Evolutionary conservation across 148 eudicot species (phyloP), one percentile per base, ranked within the genome.

Genomic region (Cornus suecica): DNA sequence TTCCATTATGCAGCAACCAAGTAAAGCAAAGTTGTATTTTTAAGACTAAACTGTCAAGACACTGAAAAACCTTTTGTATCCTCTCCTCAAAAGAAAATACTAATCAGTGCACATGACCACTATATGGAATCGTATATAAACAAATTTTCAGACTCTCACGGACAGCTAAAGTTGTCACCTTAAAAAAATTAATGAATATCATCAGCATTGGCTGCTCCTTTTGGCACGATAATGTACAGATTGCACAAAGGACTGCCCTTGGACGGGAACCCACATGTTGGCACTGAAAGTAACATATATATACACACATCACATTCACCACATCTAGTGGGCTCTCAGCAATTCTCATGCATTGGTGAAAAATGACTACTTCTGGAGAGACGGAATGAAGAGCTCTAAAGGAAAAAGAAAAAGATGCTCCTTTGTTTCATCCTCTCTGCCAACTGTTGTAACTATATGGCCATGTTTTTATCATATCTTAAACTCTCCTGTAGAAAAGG

Each of bases 401-500:
- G 45, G 42, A 41, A 64, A 63, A 29, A 65, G 42, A 41, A 64
- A 63, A 25, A 1, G 31, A 6, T 18, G 23, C 68, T 65, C n/a
- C n/a, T n/a, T n/a, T 29, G 14, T 37, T 74, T 26, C 62, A 62
- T 29, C 77, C n/a, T n/a, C 41, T 23, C 30, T n/a, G 23, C 42
- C 5, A 48, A 29, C 24, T 18, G 60, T 8, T 24, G n/a, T 29
- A 15, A 74, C 28, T 8, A 16, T 28, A 4, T 5, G 14, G 48
- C 37, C 37, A 27, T 22, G 2, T 64, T 25, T 25, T 10, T 61
- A 29, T 73, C 64, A 54, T 23, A 70, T 70, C 77, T 23, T 74
- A 68, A n/a, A 87, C 79, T 87, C 98, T 89, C 80, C 77, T 78
- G 76, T 94, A 94, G 86, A 94, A 92, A 30, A 94, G 91, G 74